Base-by-base conservation (phyloP, 371 early-diverging fungal genomes). In the Mortierella sp. region DNA sequence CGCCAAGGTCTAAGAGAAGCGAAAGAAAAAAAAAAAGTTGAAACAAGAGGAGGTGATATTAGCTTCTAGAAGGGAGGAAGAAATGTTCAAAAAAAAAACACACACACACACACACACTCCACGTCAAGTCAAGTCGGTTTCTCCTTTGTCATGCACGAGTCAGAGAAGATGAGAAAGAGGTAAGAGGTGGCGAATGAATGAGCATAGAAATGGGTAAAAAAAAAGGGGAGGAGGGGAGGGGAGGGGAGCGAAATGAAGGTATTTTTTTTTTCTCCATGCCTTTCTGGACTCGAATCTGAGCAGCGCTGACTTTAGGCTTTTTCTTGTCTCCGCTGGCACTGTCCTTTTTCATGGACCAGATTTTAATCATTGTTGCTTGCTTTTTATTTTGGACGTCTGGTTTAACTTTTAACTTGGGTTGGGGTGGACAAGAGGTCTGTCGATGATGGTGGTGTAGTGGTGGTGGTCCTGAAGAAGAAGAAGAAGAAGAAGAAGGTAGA, bases 241-340 rank as follows among this genome's bases (percentile, higher is more conserved):
- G n/a, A n/a, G n/a, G n/a, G n/a, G n/a, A n/a, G 26, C 53, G n/a
- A 15, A 46, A 15, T 23, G 53, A 44, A 69, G 55, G 43, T 3
- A 28, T 55, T 30, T 14, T 62, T 50, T 75, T 92, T 5, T 37
- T 37, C 37, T 37, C 37, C 37, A 37, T 37, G 37, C 95, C 96
- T 89, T 97, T 98, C 83, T 97, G 97, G 28, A 97, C 88, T 60
- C 97, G 89, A 57, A 97, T 93, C 72, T 93, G 93, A 12, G 95
- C 96, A 4, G 97, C 95, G 56, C 93, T 90, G 19, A 92, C 92
- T 83, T 93, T 94, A 19, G 94, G 89, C 82, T 95, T 94, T 79
- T 87, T 92, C 72, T 92, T 90, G 66, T 91, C 92, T 44, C 86
- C 90, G 21, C 70, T 30, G 83, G 88, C 94, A 71, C 90, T 91